These are phyloP conservation scores for Xylariales sp. DNA, from an alignment of 2,329 filamentous ascomycete genomes.

Conservation along the genomic window DNA sequence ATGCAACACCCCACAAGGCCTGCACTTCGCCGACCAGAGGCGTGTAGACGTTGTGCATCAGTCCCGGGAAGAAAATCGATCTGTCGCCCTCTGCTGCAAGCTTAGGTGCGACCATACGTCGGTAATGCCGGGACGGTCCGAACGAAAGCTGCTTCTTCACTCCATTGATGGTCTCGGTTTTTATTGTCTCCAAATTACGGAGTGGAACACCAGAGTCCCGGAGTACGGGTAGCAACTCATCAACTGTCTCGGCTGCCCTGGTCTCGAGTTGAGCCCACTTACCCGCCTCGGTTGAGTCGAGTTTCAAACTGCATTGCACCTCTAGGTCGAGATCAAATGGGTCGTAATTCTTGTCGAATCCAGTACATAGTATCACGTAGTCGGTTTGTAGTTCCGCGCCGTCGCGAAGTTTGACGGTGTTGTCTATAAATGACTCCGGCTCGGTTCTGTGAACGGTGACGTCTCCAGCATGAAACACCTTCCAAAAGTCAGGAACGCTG, in stretches of 20 bases:
- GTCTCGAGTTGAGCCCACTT: constrained; percentile 8
- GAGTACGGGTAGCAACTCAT: constrained; percentile 7
- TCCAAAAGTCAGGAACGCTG: constrained; percentile 20
- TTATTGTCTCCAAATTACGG: neutral
- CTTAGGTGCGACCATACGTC: constrained; percentile 15
- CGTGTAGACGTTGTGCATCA: constrained; percentile 25
- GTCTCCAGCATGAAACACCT: constrained; percentile 17
- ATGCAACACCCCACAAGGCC: constrained; percentile 27
- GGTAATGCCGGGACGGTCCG: constrained; percentile 6
- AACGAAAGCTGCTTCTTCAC: neutral
- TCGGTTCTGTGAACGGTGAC: constrained; percentile 14
- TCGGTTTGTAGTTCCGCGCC: constrained; percentile 15
- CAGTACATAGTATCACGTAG: constrained; percentile 24
- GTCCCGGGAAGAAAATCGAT: constrained; percentile 27
- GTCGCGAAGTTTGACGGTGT: constrained; percentile 16
- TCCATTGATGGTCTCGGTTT: neutral
- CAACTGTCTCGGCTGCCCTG: constrained; percentile 1
- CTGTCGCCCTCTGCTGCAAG: constrained; percentile 26
- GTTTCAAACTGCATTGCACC: constrained; percentile 5
- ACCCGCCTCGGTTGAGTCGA: neutral
- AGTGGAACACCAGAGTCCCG: constrained; percentile 5
- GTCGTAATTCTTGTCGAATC: constrained; percentile 21
- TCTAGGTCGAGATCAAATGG: constrained; percentile 19
- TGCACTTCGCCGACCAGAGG: constrained; percentile 24
- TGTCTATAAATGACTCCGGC: constrained; percentile 13